Percentiles rank a stretch among this genome's conserved stretches.
phyloP scores from a whole-genome alignment of 345 rosid genomes.

The Psidium guajava region DNA sequence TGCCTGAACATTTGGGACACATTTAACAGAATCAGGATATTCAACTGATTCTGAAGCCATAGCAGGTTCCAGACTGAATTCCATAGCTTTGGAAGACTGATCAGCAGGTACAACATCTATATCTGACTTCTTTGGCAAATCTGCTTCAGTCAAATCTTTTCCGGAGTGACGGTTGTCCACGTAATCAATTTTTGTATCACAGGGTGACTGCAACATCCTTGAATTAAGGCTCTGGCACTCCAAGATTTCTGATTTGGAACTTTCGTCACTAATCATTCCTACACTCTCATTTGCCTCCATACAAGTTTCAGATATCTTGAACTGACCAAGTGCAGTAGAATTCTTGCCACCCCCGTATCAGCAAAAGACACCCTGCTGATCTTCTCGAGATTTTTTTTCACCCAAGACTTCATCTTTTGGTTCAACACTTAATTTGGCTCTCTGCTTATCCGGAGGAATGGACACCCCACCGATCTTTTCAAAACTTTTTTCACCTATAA shows the following conservation, averaged over 20 bases:
- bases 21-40: conserved; percentile 15
- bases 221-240: conserved; percentile 11
- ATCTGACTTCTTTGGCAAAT: conserved; percentile 11
- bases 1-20: conserved; percentile 21
- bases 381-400: conserved; percentile 4
- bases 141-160: conserved; percentile 14
- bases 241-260: conserved; percentile 19
- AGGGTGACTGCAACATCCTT: conserved; percentile 18
- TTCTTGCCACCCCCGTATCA: conserved; percentile 77
- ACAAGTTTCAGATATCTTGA: conserved; percentile 36
- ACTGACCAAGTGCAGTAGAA: conserved; percentile 58
- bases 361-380: conserved; percentile 8
- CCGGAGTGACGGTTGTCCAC: conserved; percentile 17
- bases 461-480: conserved; percentile 44
- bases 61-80: conserved; percentile 8
- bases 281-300: conserved; percentile 27
- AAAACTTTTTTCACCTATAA: conserved; percentile 22
- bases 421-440: conserved; percentile 21
- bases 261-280: conserved; percentile 22
- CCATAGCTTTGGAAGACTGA: conserved; percentile 8
- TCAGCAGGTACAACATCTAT: conserved; percentile 18
- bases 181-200: conserved; percentile 13
- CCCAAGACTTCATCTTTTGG: conserved; percentile 22
- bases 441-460: conserved; percentile 55
- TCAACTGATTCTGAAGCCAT: neutral